Conservation (phyloP, 116 monocot genomes). For the Posidonia oceanica region DNA sequence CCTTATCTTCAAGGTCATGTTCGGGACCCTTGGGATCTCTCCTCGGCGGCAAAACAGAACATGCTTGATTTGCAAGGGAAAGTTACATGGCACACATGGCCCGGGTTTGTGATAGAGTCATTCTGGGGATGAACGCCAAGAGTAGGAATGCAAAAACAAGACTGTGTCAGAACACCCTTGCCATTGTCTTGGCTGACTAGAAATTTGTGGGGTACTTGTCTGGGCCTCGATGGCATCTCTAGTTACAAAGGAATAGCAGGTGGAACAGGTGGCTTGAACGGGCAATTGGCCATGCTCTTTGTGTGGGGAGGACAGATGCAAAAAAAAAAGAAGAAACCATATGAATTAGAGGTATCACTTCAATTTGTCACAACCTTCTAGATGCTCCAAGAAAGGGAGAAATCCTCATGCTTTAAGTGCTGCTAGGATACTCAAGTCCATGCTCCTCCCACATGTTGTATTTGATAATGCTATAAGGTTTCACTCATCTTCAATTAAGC, state of each 20-base stretch:
- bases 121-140: neutral
- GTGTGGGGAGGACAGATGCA: too few species aligned
- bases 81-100: slow-evolving; percentile 32
- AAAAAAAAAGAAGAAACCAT: too few species aligned
- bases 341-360: too few species aligned
- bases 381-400: neutral
- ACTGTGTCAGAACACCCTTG: neutral
- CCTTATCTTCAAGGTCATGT: neutral
- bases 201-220: too few species aligned
- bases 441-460: neutral
- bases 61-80: slow-evolving; percentile 44
- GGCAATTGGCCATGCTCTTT: too few species aligned
- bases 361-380: too few species aligned
- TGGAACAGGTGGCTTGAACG: too few species aligned
- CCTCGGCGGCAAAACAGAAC: slow-evolving; percentile 18
- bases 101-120: slow-evolving; percentile 4
- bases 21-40: neutral
- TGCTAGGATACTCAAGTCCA: neutral
- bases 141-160: neutral
- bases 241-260: too few species aligned
- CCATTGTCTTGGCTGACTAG: neutral
- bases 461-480: neutral
- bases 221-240: too few species aligned
- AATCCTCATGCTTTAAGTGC: neutral
- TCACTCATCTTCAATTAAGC: too few species aligned